phyloP scores from a whole-genome alignment of 2,329 filamentous ascomycete species.

The Grosmannia serpens region DNA sequence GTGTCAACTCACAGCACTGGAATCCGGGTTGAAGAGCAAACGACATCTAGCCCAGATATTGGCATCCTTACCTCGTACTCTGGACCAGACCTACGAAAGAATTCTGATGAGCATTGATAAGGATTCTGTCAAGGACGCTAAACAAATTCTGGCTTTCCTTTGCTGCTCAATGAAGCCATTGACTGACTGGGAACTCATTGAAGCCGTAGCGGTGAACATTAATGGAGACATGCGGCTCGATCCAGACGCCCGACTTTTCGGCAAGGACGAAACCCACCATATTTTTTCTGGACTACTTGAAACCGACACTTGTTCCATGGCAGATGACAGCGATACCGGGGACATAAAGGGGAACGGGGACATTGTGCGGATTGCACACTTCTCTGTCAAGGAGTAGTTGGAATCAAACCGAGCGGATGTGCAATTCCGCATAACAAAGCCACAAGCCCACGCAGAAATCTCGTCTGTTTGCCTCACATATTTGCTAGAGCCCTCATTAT shows the following conservation, averaged over 20 bases:
- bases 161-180: neutral
- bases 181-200: neutral
- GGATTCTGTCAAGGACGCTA: neutral
- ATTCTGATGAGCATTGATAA: neutral
- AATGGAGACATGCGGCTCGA: neutral
- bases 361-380: neutral
- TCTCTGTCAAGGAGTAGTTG: neutral
- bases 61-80: neutral
- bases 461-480: neutral
- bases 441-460: neutral
- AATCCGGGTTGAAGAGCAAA: neutral
- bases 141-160: neutral
- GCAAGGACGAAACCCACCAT: neutral
- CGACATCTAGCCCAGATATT: neutral
- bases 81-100: neutral
- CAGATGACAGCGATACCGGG: no score
- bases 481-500: neutral
- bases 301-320: no score
- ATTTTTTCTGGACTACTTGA: neutral
- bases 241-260: neutral
- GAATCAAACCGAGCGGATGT: neutral
- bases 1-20: conserved; percentile 20
- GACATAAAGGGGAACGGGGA: neutral
- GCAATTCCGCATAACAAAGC: neutral
- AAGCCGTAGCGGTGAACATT: neutral